Percentiles rank a stretch among this genome's conserved stretches.
phyloP scores from a whole-genome alignment of 306 rosid species.

The Acmispon strigosus region DNA sequence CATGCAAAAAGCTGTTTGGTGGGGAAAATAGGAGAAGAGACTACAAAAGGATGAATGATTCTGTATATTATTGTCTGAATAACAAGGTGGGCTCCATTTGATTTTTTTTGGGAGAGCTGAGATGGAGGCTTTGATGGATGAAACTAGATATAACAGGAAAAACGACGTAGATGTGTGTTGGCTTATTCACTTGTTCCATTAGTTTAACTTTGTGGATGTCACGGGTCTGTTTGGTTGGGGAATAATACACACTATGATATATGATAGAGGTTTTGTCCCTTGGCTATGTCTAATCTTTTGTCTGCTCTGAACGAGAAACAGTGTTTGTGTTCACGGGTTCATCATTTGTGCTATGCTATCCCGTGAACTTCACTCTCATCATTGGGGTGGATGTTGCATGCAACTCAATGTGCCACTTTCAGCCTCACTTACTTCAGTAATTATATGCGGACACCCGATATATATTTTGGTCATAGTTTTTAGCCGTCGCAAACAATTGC shows the following conservation, averaged over 20 bases:
- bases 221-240: conserved; percentile 28
- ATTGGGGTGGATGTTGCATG: background rate
- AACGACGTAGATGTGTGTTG: background rate
- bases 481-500: too few relatives aligned
- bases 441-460: too few relatives aligned
- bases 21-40: background rate
- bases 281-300: conserved; percentile 22
- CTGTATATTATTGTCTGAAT: background rate
- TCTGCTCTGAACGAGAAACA: conserved; percentile 10
- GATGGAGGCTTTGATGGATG: background rate
- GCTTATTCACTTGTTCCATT: conserved; percentile 22
- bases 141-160: background rate
- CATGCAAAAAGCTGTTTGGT: conserved; percentile 15
- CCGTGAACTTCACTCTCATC: conserved; percentile 24
- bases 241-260: conserved; percentile 29
- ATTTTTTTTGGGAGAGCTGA: background rate
- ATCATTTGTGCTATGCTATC: background rate
- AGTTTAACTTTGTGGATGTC: conserved; percentile 22
- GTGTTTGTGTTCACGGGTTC: conserved; percentile 37
- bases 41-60: background rate
- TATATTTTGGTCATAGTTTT: too few relatives aligned
- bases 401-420: background rate
- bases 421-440: too few relatives aligned
- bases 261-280: conserved; percentile 28
- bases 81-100: background rate